A percentile compares a stretch with the other conserved stretches of the same genome.
These are phyloP conservation scores for Alternaria conjuncta DNA, from an alignment of 2,329 filamentous ascomycete species.

Conservation along the genomic window DNA sequence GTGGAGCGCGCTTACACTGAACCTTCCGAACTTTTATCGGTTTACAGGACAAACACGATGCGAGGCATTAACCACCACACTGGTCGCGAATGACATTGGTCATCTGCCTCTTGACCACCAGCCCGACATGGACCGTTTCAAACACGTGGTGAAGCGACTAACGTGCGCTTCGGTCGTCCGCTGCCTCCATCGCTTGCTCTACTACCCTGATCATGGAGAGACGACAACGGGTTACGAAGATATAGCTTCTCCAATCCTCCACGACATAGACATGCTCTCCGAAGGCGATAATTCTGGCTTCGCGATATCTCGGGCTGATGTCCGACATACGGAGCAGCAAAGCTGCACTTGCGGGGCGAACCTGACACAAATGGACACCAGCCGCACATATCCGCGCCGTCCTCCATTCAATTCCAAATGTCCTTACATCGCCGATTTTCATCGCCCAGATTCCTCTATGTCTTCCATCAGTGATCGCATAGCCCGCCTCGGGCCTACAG, in stretches of 20 bases:
- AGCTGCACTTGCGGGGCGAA: neutral
- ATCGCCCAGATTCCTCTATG: neutral
- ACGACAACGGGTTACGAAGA: neutral
- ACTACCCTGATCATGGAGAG: neutral
- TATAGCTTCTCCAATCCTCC: neutral
- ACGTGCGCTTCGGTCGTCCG: neutral
- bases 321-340: neutral
- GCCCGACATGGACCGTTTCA: neutral
- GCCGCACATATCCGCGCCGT: neutral
- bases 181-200: neutral
- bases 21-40: neutral
- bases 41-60: neutral
- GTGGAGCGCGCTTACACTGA: slow-evolving; percentile 1
- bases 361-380: neutral
- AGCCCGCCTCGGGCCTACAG: neutral
- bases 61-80: neutral
- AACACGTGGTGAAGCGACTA: neutral
- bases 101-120: neutral
- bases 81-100: neutral
- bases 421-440: neutral
- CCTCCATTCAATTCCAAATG: neutral
- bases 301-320: neutral
- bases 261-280: neutral
- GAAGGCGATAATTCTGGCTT: neutral
- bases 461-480: neutral